Base-by-base conservation (phyloP, 148 eudicot species). In the Rhododendron mucronatum region DNA sequence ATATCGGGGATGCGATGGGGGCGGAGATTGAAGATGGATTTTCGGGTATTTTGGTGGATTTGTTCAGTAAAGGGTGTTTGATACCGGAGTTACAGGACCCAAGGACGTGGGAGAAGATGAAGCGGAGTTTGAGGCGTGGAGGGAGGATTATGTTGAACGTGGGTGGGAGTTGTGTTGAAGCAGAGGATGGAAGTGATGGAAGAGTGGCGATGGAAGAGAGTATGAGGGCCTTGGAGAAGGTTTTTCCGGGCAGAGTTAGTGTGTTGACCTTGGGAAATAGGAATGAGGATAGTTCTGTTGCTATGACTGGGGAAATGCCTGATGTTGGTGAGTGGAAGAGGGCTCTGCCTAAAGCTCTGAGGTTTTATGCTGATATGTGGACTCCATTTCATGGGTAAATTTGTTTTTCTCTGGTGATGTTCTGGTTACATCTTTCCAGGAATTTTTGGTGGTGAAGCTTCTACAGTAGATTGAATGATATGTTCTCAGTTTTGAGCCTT, bases 91-190 rank as follows among this genome's bases (percentile, higher is more conserved):
- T 96, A 53, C 96, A 95, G 87, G 94, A 93, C 14, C 91, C 93
- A 35, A 77, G 33, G 35, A 94, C 94, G 1, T 96, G 99, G 99
- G 87, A 86, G 82, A 91, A 51, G 84, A 41, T 96, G 96, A 96
- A 88, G 91, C 79, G 65, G 65, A 89, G 85, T 71, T 85, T 96
- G 92, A 93, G 93, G 87, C 85, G 82, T 63, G 99, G 99, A 7
- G 99, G 99, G 85, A 92, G 96, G 89, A 91, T 96, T 21, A 96
- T 96, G 97, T 98, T 94, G 89, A 96, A 96, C 88, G 94, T 96
- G 0, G 99, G 99, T 1, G 99, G 99, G 61, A 94, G 94, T 80
- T 96, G 98, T 84, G 97, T 96, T 26, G 99, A 95, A 89, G 87
- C 98, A 0, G 99, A 96, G 88, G 96, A 94, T 90, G 84, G 87